Evolutionary conservation across 1,284 basidiomycete genomes (phyloP), one percentile per base, ranked within the genome.

Genomic region (Tranzscheliella williamsii): DNA sequence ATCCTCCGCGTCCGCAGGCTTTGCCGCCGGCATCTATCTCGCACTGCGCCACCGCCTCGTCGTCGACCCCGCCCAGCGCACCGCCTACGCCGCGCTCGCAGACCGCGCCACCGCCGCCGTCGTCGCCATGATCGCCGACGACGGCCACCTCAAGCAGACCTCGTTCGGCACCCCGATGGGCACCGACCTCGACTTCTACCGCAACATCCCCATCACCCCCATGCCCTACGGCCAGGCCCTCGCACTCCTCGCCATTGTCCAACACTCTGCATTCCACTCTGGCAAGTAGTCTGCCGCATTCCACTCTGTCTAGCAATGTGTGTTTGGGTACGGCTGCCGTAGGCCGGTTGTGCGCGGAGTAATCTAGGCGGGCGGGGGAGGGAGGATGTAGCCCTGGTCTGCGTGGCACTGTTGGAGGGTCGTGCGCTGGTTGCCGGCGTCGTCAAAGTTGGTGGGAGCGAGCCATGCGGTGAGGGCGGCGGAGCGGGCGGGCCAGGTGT

Each of bases 211-310:
- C 74, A 84, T 85, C 67, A 86, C 85, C 8, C 82, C 82, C 39
- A 86, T 85, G 85, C 84, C 85, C 3, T 86, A 85, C 56, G 84
- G 85, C 6, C 84, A 85, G 68, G 84, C 84, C 44, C 72, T 86
- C 58, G 84, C 83, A 3, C 75, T 79, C 56, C 53, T 78, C 7
- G 78, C 79, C 1, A 57, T 80, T 26, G 79, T 79, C 11, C 78
- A 80, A 51, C 27, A 47, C 16, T 53, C n/a, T n/a, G n/a, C n/a
- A n/a, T n/a, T n/a, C n/a, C n/a, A n/a, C n/a, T n/a, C n/a, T n/a
- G n/a, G n/a, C n/a, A n/a, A n/a, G n/a, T n/a, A n/a, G n/a, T n/a
- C n/a, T n/a, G n/a, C n/a, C n/a, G n/a, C n/a, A n/a, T n/a, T n/a
- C n/a, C n/a, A n/a, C n/a, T n/a, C n/a, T n/a, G n/a, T n/a, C n/a